phyloP scores from a whole-genome alignment of 2,329 filamentous ascomycete genomes.

The Torrubiellomyces zombiae region DNA sequence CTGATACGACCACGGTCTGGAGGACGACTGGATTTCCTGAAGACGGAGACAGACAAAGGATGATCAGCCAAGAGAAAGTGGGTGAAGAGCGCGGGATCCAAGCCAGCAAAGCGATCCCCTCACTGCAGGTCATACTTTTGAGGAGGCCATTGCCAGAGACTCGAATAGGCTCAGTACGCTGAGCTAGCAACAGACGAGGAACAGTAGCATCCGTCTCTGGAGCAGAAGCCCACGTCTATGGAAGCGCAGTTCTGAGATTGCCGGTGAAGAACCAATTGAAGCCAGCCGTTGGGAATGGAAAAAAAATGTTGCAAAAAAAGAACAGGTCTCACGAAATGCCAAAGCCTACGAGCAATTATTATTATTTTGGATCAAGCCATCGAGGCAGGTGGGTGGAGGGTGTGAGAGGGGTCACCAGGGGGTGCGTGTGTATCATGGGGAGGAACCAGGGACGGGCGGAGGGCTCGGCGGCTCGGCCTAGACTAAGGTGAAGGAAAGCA shows the following conservation, averaged over 20 bases:
- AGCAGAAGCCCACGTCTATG: slow-evolving; percentile 5
- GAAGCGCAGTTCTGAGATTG: slow-evolving; percentile 4
- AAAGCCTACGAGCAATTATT: slow-evolving; percentile 20
- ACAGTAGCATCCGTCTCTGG: slow-evolving; percentile 13
- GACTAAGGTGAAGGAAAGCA: slow-evolving; percentile 13
- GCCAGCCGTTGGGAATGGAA: slow-evolving; percentile 2
- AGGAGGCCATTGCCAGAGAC: slow-evolving; percentile 40
- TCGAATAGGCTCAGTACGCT: slow-evolving; percentile 17
- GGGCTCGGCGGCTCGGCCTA: slow-evolving; percentile 10
- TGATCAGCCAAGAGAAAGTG: slow-evolving; percentile 18
- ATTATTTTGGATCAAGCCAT: slow-evolving; percentile 20
- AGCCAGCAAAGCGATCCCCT: slow-evolving; percentile 11
- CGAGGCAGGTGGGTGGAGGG: slow-evolving; percentile 5
- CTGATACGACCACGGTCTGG: slow-evolving; percentile 49
- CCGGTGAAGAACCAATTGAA: slow-evolving; percentile 1
- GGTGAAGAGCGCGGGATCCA: slow-evolving; percentile 13
- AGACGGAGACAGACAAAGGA: slow-evolving; percentile 8
- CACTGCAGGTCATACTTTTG: slow-evolving; percentile 33
- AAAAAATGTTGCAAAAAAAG: slow-evolving; percentile 5
- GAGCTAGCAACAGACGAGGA: slow-evolving; percentile 16
- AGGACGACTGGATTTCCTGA: slow-evolving; percentile 48
- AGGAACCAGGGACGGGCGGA: slow-evolving; percentile 1
- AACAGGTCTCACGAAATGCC: slow-evolving; percentile 5
- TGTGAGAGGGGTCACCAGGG: slow-evolving; percentile 4
- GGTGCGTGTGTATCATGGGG: slow-evolving; percentile 9